These are phyloP conservation scores for Thielaviopsis populi DNA, from an alignment of 2,329 filamentous ascomycete genomes.

Conservation along the genomic window DNA sequence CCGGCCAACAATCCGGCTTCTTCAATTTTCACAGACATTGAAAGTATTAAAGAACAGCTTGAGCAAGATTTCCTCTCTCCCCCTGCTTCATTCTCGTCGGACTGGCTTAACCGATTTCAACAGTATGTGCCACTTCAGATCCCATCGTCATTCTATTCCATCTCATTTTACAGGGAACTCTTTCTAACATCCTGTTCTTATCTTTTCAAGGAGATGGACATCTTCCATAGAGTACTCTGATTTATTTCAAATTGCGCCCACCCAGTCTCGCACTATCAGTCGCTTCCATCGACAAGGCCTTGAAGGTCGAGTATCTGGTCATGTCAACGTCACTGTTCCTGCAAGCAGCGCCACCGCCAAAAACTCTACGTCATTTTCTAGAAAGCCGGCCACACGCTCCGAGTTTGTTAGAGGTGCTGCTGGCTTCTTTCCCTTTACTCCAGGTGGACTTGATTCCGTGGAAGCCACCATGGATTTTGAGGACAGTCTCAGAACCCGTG, in stretches of 20 bases:
- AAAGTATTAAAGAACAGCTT: constrained; percentile 53
- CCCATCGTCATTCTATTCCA: not conserved
- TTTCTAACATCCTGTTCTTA: not conserved
- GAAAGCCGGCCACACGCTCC: constrained; percentile 72
- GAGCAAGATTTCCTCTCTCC: constrained; percentile 68
- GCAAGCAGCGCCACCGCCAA: constrained; percentile 82
- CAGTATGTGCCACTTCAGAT: constrained; percentile 34
- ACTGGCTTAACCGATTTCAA: constrained; percentile 82
- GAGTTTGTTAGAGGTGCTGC: constrained; percentile 89
- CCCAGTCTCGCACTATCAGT: constrained; percentile 87
- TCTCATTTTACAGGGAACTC: not conserved
- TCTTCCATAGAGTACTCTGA: constrained; percentile 64
- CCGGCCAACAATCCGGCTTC: not conserved
- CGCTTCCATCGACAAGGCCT: constrained; percentile 83
- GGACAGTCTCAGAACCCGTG: constrained; percentile 36
- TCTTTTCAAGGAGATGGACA: constrained; percentile 49
- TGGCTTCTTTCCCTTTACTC: constrained; percentile 87
- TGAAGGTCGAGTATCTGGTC: constrained; percentile 83
- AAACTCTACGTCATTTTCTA: constrained; percentile 76
- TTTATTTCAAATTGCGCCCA: constrained; percentile 74
- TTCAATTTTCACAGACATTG: constrained; percentile 23
- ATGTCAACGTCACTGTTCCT: constrained; percentile 84
- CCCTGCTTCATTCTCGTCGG: constrained; percentile 59
- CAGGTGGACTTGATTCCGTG: constrained; percentile 74
- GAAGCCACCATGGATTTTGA: constrained; percentile 75